Evolutionary conservation across 768 basidiomycete species (phyloP), one percentile per base, ranked within the genome.

Genomic region (Russula earlei): DNA sequence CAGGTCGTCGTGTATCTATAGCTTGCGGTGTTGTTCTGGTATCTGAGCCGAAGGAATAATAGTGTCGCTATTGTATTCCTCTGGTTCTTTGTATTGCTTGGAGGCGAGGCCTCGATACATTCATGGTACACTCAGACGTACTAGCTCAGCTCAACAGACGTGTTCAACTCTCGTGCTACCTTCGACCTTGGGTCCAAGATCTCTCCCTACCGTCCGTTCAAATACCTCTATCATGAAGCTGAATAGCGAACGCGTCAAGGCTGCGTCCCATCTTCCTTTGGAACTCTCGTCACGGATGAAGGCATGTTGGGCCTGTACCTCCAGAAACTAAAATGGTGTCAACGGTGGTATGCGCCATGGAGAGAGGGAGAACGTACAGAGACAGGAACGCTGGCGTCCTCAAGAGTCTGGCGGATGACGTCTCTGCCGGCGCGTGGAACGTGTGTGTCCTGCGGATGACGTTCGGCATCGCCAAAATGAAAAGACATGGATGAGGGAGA

Each of bases 261-360:
- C 93, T 8, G 92, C 91, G 65, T 98, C 95, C 92, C 92, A 98
- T 52, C 95, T 80, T 2, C 91, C 94, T 68, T 96, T 97, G 29
- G 87, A 90, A 7, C 80, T 78, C 64, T 93, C 91, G 67, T 95
- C 93, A 5, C 94, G 83, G 58, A 97, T 85, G 70, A 97, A 97
- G 3, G 95, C 95, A 62, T 97, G 94, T 65, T 98, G 94, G 0
- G 94, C 95, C 68, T 96, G 92, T 14, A 97, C 91, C 68, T 98
- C 95, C 56, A 96, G 72, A 68, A 94, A 93, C 88, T 93, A 66
- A 12, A 52, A 34, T 47, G 20, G 45, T 29, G 12, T 49, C 51
- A 49, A 38, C 46, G 25, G 34, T 46, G 25, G 27, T 9, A 33
- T 7, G 29, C 34, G 31, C 45, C 34, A 22, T 47, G n/a, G 42